Evolutionary conservation across 2,329 filamentous ascomycete genomes (phyloP).

Genomic region (Aspergillus terreus): DNA sequence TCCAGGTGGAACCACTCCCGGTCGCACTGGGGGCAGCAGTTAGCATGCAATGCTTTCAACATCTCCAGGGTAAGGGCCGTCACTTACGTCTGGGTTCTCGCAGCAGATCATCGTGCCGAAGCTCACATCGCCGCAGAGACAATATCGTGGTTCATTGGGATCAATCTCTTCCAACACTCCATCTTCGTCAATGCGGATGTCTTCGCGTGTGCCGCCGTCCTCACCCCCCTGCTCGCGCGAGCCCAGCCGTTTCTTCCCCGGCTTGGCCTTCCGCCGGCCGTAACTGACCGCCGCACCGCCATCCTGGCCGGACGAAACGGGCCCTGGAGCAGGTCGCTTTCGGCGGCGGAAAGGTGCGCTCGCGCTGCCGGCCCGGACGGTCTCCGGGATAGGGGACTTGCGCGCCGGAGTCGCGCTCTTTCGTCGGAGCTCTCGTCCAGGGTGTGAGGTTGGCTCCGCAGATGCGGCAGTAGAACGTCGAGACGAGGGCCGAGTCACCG

Average conservation of each 20-base stretch:
- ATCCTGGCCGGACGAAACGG: constrained; percentile 54
- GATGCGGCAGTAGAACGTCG: constrained; percentile 26
- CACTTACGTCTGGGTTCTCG: constrained; percentile 55
- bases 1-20: constrained; percentile 65
- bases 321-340: constrained; percentile 58
- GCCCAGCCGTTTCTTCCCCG: constrained; percentile 38
- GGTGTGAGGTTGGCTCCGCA: constrained; percentile 21
- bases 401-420: constrained; percentile 41
- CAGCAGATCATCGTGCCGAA: constrained; percentile 65
- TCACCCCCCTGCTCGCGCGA: constrained; percentile 37
- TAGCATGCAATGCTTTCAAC: not conserved
- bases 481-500: constrained; percentile 31
- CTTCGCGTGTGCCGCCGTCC: constrained; percentile 24
- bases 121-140: constrained; percentile 61
- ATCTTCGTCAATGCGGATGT: constrained; percentile 45
- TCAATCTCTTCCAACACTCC: constrained; percentile 52
- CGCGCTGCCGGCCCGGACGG: constrained; percentile 34
- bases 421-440: constrained; percentile 34
- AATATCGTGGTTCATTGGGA: constrained; percentile 61
- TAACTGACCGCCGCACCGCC: constrained; percentile 61
- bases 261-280: constrained; percentile 56
- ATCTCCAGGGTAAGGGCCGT: constrained; percentile 3
- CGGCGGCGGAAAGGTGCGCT: constrained; percentile 44
- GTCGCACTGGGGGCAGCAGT: constrained; percentile 50
- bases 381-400: constrained; percentile 39